Evolutionary conservation across 768 basidiomycete genomes (phyloP), one percentile per base, ranked within the genome.

Genomic region (Boletus rufocinnamomeus): DNA sequence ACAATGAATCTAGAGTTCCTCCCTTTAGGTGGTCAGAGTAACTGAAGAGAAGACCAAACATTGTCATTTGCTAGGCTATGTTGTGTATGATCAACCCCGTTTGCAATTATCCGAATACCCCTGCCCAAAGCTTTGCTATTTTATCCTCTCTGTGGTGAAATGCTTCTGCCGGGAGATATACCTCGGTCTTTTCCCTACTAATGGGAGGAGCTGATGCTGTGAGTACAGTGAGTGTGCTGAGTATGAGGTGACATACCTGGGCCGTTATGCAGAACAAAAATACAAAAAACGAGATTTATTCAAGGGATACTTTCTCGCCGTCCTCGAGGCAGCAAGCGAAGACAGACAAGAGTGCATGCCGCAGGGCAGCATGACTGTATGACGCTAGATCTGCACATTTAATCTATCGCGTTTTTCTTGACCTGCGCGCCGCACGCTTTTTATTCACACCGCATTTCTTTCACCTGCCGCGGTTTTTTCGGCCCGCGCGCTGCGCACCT

Each of bases 241-340:
- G n/a, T n/a, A n/a, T n/a, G n/a, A n/a, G n/a, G n/a, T n/a, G n/a
- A n/a, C n/a, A n/a, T n/a, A n/a, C n/a, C n/a, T n/a, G n/a, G n/a
- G n/a, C n/a, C n/a, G n/a, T n/a, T n/a, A n/a, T n/a, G n/a, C n/a
- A n/a, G n/a, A n/a, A n/a, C n/a, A n/a, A n/a, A n/a, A n/a, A n/a
- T n/a, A n/a, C n/a, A n/a, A n/a, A n/a, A n/a, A 69, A 69, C 64
- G 60, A 56, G 52, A 63, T 63, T 63, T 63, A 66, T 61, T n/a
- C 52, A 60, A 55, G 52, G 38, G 35, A 48, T 43, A 14, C 51
- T 62, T 72, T 72, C 62, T 69, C 52, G 27, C 66, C 63, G 66
- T 68, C 71, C 71, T 72, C 72, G 69, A 72, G 71, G 71, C 57
- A 56, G 44, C 63, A 74, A 72, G 70, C 70, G 70, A 74, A 59